phyloP scores from a whole-genome alignment of 129 eudicot genomes.

The Heracleum sosnowskyi region DNA sequence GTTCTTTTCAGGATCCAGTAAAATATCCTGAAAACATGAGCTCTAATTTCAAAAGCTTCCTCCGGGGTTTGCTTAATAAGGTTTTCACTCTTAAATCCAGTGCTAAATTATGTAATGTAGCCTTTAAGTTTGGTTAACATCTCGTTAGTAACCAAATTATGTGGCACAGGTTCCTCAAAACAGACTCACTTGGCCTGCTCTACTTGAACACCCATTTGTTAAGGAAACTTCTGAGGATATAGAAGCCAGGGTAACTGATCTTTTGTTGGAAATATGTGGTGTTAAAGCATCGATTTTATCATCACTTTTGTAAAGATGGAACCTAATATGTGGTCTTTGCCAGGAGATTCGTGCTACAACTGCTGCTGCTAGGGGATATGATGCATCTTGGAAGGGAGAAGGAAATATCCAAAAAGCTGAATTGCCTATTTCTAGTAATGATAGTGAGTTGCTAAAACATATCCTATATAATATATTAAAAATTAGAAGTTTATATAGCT shows the following conservation, averaged over 20 bases:
- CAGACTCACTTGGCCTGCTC: slow-evolving; percentile 95
- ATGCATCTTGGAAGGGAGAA: slow-evolving; percentile 52
- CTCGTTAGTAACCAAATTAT: slow-evolving; percentile 10
- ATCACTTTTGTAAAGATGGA: slow-evolving; percentile 11
- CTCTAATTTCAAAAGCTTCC: slow-evolving; percentile 70
- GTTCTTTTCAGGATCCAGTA: slow-evolving; percentile 72
- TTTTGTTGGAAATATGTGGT: neutral
- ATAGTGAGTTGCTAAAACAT: slow-evolving; percentile 37
- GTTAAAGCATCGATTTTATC: neutral
- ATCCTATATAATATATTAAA: slow-evolving; percentile 3
- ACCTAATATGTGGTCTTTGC: slow-evolving; percentile 12
- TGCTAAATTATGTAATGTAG: slow-evolving; percentile 4
- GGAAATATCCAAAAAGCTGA: slow-evolving; percentile 36
- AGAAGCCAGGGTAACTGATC: slow-evolving; percentile 43
- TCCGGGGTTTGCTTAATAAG: slow-evolving; percentile 93
- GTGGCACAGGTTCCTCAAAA: slow-evolving; percentile 72
- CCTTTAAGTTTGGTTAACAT: slow-evolving; percentile 7
- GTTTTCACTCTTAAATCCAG: slow-evolving; percentile 22
- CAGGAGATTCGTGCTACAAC: slow-evolving; percentile 57
- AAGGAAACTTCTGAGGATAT: slow-evolving; percentile 53
- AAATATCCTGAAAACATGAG: slow-evolving; percentile 95
- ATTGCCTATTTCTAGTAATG: slow-evolving; percentile 43
- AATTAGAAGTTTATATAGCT: slow-evolving; percentile 20
- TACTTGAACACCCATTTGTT: slow-evolving; percentile 94
- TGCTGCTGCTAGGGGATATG: slow-evolving; percentile 52